Base-by-base conservation (phyloP, 2,329 filamentous ascomycete species). In the Fusarium domesticum region DNA sequence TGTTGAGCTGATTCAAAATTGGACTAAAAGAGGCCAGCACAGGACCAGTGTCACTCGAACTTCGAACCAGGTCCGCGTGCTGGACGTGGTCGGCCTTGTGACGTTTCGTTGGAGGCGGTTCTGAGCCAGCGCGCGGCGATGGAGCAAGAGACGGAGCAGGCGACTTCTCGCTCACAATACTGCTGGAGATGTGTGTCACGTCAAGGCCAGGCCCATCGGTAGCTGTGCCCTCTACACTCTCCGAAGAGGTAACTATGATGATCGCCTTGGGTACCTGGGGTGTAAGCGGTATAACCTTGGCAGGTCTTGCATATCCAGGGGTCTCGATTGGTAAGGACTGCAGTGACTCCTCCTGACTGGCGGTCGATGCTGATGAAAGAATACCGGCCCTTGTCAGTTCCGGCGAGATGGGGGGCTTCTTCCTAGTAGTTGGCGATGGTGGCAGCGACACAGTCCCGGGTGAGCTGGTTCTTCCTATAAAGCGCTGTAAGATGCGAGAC, bases 401-500 rank as follows among this genome's bases (percentile, higher is more conserved):
- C 18, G 19, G 34, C 18, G 30, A 25, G 19, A 33, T 31, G 18
- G 20, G 15, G 15, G 11, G 14, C 12, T 35, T 30, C 33, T 38
- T 58, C n/a, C 18, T 35, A 25, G 43, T 30, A 8, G 42, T 46
- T 14, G 45, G 39, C 17, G 60, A 54, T 0, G 61, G 51, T 17
- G 64, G 52, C 39, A 38, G 14, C 3, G 15, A 30, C 8, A 37
- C 44, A 50, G 63, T 30, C 63, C 62, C 18, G 60, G 61, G 48
- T 11, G 46, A 39, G 5, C 35, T 23, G 2, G 39, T 7, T 53
- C 16, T 51, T 38, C 72, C 70, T 4, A 78, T 64, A 45, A 74
- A 77, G 18, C 71, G 68, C 46, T 77, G 71, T 10, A 81, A 54
- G 1, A 78, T 62, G 31, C 74, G 68, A 2, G 73, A 75, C 0